Evolutionary conservation across 345 rosid genomes (phyloP).

Genomic region (Eucalyptus camaldulensis): DNA sequence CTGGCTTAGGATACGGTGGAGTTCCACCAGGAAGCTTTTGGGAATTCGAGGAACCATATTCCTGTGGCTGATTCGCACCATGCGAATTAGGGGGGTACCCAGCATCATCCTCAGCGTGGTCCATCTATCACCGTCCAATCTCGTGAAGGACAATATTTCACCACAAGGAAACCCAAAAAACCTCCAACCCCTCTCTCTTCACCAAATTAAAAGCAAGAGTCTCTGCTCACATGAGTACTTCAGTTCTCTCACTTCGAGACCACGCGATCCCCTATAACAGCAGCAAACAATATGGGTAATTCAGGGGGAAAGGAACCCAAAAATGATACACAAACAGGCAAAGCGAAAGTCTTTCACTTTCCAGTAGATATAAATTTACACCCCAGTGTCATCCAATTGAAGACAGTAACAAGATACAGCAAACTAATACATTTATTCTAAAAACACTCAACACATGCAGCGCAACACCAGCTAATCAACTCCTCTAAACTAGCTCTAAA

Average conservation of each 20-base stretch:
- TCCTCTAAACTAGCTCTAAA: background rate
- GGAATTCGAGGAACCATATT: conserved; percentile 28
- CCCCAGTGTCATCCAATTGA: background rate
- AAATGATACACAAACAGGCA: background rate
- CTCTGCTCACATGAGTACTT: background rate
- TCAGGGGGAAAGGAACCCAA: background rate
- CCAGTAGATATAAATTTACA: background rate
- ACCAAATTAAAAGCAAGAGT: background rate
- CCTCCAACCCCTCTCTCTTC: background rate
- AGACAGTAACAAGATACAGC: background rate
- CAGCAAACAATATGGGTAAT: background rate
- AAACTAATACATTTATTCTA: background rate
- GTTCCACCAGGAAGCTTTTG: conserved; percentile 45
- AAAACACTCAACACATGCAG: background rate
- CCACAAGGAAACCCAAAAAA: background rate
- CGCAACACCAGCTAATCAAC: background rate
- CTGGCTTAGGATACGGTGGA: conserved; percentile 16
- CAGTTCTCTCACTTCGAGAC: background rate
- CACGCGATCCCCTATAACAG: background rate
- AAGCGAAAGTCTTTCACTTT: background rate
- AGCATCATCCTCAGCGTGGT: conserved; percentile 59
- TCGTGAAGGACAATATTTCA: background rate
- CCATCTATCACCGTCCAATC: conserved; percentile 27
- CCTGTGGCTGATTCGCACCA: conserved; percentile 23
- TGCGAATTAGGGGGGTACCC: conserved; percentile 52